Base-by-base conservation (phyloP, 371 early-diverging fungal genomes). In the Saksenaea oblongispora region DNA sequence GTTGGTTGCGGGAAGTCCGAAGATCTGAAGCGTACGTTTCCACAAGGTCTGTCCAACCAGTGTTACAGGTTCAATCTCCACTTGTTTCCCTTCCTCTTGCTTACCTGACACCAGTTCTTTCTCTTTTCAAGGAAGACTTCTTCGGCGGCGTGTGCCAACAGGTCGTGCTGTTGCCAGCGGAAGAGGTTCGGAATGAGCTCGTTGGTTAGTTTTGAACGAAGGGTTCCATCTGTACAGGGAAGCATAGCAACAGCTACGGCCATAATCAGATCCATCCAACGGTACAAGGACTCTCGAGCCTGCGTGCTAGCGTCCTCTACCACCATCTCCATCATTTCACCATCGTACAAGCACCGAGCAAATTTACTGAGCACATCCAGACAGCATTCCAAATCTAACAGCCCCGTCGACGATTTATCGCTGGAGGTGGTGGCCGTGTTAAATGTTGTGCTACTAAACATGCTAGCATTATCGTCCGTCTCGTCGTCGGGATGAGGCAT, bases 1-100 rank as follows among this genome's bases (percentile, higher is more conserved):
- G 36, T 82, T 82, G 5, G 80, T 82, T 9, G 82, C 79, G 14
- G 82, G 82, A 15, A 82, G 58, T 10, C 58, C 73, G 65, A 67
- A 82, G n/a, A 82, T 76, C 54, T 70, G 71, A 14, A 69, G 61
- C 4, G 72, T 79, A 9, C 82, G 78, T 1, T 71, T 64, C 82
- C 82, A 82, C 14, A 82, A 26, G 66, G 79, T 72, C 82, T 81
- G 51, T 24, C 3, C 34, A 35, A 51, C 3, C 26, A 1, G 14
- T 37, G 22, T n/a, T 37, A 41, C 13, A 27, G 13, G n/a, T 0
- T 39, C 4, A 57, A 5, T 7, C n/a, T 15, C 18, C 15, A 5
- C 51, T 28, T 31, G 7, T 44, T 24, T 14, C 8, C 17, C 17
- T 10, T 47, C 14, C 28, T 15, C 15, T 26, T 47, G 13, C 17